Conservation (phyloP, 2,329 filamentous ascomycete species). For the Aschersonia sp. region DNA sequence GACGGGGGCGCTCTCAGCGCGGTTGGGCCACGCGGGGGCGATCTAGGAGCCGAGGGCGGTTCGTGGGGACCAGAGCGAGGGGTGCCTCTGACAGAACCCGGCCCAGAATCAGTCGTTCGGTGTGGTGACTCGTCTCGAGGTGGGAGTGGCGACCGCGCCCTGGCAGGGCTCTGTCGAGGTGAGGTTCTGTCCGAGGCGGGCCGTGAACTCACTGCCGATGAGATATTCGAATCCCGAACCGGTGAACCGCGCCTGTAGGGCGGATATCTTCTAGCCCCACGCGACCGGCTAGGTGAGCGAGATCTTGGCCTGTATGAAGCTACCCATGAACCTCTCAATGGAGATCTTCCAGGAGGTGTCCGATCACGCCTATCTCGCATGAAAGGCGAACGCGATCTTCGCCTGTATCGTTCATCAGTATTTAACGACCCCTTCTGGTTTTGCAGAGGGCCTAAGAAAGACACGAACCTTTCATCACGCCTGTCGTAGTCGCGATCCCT, state of each 20-base stretch:
- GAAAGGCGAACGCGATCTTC: slow-evolving; percentile 40
- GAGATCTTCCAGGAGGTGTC: slow-evolving; percentile 14
- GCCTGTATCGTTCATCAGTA: slow-evolving; percentile 19
- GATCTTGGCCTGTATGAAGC: slow-evolving; percentile 38
- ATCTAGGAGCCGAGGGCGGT: slow-evolving; percentile 17
- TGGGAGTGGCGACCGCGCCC: slow-evolving; percentile 30
- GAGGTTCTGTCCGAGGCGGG: slow-evolving; percentile 36
- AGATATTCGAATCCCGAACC: slow-evolving; percentile 31
- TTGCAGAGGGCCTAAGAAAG: not conserved
- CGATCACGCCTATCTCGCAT: slow-evolving; percentile 28
- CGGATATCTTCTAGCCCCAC: slow-evolving; percentile 29
- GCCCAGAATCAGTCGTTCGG: slow-evolving; percentile 9
- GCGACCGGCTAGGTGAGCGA: slow-evolving; percentile 26
- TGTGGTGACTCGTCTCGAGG: slow-evolving; percentile 26
- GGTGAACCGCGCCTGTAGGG: slow-evolving; percentile 32
- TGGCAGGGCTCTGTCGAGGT: slow-evolving; percentile 31
- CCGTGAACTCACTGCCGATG: slow-evolving; percentile 35
- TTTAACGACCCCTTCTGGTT: not conserved
- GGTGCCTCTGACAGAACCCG: slow-evolving; percentile 13
- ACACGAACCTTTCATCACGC: slow-evolving; percentile 24
- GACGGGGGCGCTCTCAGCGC: slow-evolving; percentile 36
- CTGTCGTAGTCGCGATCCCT: slow-evolving; percentile 21
- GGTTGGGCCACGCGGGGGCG: slow-evolving; percentile 40
- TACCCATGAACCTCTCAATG: slow-evolving; percentile 17
- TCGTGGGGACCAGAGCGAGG: slow-evolving; percentile 14